phyloP scores from a whole-genome alignment of 163 green algal genomes.

The Prototheca cutis region DNA sequence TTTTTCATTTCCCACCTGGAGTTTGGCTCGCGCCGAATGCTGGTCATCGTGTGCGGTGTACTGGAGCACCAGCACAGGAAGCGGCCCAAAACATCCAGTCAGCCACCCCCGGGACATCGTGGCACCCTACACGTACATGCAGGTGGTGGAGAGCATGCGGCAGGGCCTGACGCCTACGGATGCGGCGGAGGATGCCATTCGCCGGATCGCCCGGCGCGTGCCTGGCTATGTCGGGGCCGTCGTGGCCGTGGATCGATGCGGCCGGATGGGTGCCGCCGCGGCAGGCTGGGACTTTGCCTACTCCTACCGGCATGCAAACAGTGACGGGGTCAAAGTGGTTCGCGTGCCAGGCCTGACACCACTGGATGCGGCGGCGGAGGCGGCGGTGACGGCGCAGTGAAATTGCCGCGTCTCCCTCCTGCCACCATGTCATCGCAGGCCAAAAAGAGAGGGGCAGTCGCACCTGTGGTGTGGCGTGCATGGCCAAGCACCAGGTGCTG shows the following conservation, averaged over 20 bases:
- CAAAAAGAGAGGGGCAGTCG: too few relatives aligned
- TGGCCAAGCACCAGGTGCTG: too few relatives aligned
- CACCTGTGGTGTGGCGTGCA: too few relatives aligned
- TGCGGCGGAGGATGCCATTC: constrained; percentile 39
- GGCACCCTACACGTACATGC: not conserved
- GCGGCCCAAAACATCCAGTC: too few relatives aligned
- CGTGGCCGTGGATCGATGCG: constrained; percentile 28
- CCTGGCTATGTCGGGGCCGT: constrained; percentile 39
- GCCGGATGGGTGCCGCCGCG: constrained; percentile 26
- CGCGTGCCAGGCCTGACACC: constrained; percentile 1
- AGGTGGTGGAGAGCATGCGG: constrained; percentile 53
- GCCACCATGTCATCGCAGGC: too few relatives aligned
- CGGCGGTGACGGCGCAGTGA: not conserved
- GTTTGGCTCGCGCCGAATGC: too few relatives aligned
- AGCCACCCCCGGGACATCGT: too few relatives aligned
- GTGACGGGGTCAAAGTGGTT: constrained; percentile 6
- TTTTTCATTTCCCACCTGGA: not conserved
- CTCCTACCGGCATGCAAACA: not conserved
- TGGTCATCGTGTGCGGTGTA: too few relatives aligned
- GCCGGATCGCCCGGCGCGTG: constrained; percentile 27
- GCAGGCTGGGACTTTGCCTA: constrained; percentile 45
- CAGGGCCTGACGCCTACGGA: constrained; percentile 27
- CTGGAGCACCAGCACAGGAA: too few relatives aligned
- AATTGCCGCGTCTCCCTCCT: too few relatives aligned
- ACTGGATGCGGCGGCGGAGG: not conserved